Base-by-base conservation (phyloP, 139 green algal species). In the Trebouxia sp. region DNA sequence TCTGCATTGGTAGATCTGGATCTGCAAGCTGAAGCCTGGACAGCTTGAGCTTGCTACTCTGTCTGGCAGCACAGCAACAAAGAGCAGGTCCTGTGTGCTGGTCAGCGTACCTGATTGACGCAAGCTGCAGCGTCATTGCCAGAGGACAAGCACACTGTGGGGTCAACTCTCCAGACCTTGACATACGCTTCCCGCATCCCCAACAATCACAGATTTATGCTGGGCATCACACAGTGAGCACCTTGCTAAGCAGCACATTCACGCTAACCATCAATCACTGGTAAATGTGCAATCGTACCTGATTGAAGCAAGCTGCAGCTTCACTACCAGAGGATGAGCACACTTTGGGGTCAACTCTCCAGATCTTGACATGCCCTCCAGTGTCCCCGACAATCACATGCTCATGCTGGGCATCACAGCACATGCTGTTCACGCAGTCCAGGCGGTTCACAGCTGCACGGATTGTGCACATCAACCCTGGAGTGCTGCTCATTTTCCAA, bases 281-380 rank as follows among this genome's bases (percentile, higher is more conserved):
- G 50, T 17, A 22, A 17, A 58, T 22, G 26, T 6, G 4, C 4
- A 5, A 58, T 17, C 24, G 48, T 35, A 91, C 89, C 82, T 91
- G 87, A 42, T 88, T 87, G 84, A 94, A 94, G 41, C 83, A 88
- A 35, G 76, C 75, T 24, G 39, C 24, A 48, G 78, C 83, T 42
- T 88, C 83, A 56, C 85, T 78, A 26, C 58, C n/a, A 28, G 67
- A 85, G 30, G 48, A 82, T 17, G 79, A 43, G 53, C 89, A 85
- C 8, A 94, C 76, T 9, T 86, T 86, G 15, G 20, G 76, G 11
- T 75, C 78, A 32, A 95, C 24, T 80, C 94, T 88, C 83, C 83
- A 94, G 43, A 94, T 81, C 20, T 88, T 81, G 28, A 96, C 50
- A 70, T 95, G 91, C 0, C 92, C 92, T 1, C 81, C 74, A 26